Evolutionary conservation across 1,139 yeast species (phyloP).

Genomic region (Hansenula lynferdii): DNA sequence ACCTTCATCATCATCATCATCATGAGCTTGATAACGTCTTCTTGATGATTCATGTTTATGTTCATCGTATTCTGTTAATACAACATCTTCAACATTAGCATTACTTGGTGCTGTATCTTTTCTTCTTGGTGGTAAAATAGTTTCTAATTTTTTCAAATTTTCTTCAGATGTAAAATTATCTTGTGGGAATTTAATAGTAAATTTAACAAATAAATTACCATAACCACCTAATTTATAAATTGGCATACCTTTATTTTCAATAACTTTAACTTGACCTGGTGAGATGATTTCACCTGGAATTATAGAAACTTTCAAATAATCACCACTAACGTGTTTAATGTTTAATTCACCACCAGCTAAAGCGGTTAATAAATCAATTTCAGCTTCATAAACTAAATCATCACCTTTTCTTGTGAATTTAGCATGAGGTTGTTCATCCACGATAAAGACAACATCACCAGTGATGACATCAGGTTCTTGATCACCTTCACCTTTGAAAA

Average conservation of each 20-base stretch:
- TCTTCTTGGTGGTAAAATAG: constrained; percentile 62
- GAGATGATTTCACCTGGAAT: constrained; percentile 91
- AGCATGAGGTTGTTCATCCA: constrained; percentile 84
- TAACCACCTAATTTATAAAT: constrained; percentile 68
- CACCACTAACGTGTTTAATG: constrained; percentile 83
- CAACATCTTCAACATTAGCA: constrained; percentile 80
- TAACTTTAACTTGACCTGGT: constrained; percentile 77
- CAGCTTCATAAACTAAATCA: constrained; percentile 81
- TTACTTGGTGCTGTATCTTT: constrained; percentile 51
- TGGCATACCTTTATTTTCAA: constrained; percentile 97
- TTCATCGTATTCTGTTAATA: constrained; percentile 59
- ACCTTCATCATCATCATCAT: constrained; percentile 65
- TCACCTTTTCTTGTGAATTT: constrained; percentile 84
- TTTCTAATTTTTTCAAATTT: constrained; percentile 58
- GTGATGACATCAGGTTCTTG: constrained; percentile 94
- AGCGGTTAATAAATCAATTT: constrained; percentile 89
- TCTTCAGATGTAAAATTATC: constrained; percentile 62
- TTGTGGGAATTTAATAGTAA: constrained; percentile 67
- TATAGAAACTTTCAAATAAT: constrained; percentile 75
- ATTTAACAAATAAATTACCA: constrained; percentile 71
- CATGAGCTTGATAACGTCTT: constrained; percentile 44
- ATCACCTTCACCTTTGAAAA: constrained; percentile 95
- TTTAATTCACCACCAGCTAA: constrained; percentile 93
- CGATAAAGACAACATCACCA: constrained; percentile 92
- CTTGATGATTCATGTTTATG: constrained; percentile 45